Conservation (phyloP, 371 early-diverging fungal species). For the Rhizopus sp. region DNA sequence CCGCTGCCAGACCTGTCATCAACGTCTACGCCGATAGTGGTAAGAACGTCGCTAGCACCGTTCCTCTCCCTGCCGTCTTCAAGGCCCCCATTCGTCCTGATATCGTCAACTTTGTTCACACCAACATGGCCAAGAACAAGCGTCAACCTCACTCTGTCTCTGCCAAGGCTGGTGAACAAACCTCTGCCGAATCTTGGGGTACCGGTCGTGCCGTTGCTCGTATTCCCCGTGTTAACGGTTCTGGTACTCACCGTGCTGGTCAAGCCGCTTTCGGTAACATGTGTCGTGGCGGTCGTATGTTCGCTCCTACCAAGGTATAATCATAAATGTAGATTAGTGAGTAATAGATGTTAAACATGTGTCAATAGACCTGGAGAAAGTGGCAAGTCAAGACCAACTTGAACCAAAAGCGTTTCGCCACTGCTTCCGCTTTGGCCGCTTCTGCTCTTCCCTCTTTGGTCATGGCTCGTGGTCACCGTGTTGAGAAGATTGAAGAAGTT, state of each 20-base stretch:
- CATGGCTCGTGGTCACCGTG: constrained; percentile 98
- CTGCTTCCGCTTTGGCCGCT: constrained; percentile 98
- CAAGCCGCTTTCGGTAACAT: constrained; percentile 99
- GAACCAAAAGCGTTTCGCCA: constrained; percentile 98
- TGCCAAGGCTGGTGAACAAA: constrained; percentile 99
- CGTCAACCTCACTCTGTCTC: constrained; percentile 64
- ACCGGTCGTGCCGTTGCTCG: constrained; percentile 99
- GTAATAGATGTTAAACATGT: background rate
- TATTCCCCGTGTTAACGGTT: constrained; percentile 99
- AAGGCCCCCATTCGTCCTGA: constrained; percentile 97
- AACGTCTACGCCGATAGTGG: constrained; percentile 87
- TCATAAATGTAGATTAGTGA: background rate
- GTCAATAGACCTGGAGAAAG: constrained; percentile 90
- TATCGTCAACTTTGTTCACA: constrained; percentile 96
- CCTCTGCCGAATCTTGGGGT: constrained; percentile 99
- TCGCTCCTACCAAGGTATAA: constrained; percentile 94
- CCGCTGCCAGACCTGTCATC: constrained; percentile 85
- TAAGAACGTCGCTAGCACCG: constrained; percentile 71
- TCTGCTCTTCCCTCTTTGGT: constrained; percentile 96
- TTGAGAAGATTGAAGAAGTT: constrained; percentile 94
- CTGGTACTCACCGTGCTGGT: constrained; percentile 99
- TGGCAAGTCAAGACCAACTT: constrained; percentile 99
- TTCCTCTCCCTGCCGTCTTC: constrained; percentile 96
- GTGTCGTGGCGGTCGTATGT: constrained; percentile 92
- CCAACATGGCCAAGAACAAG: constrained; percentile 73